Base-by-base conservation (phyloP, 2,329 filamentous ascomycete genomes). In the Alternaria postmessia region DNA sequence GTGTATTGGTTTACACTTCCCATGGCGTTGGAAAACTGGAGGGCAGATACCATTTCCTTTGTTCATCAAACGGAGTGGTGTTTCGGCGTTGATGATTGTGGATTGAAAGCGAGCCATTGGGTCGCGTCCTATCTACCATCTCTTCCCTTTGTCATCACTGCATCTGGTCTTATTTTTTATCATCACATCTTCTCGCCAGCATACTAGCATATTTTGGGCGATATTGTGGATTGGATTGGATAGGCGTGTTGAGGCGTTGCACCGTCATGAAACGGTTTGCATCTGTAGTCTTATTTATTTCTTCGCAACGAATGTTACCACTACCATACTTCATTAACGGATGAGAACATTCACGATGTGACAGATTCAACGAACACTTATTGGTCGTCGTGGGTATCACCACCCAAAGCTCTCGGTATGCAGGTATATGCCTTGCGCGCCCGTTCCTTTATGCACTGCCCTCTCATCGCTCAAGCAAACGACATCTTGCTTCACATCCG, bases 381-480 rank as follows among this genome's bases (percentile, higher is more conserved):
- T 24, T 24, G 4, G 9, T 6, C 6, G 24, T 16, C 16, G 3
- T 5, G 28, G 9, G 9, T 3, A 30, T 61, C n/a, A 61, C 58
- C 58, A 61, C 16, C 58, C 58, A 76, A 88, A 89, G 18, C 80
- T 82, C 73, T 89, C 87, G 0, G 83, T 83, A 75, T 88, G 86
- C 32, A 88, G 71, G 71, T 84, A 88, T 28, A 89, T 85, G 0
- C 88, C 88, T 72, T 89, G 87, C 14, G 88, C 88, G 0, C 87
- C 87, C 0, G 86, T 89, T 2, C 88, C 88, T 73, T 90, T 90
- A 66, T 89, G 87, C 43, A 90, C 87, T 4, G 87, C 88, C 30
- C 88, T 80, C 74, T 90, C 88, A 72, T 91, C 87, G 64, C 86
- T 88, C 42, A 90, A 66, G 8, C 71, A 79, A 3, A 86, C 86